Base-by-base conservation (phyloP, 2,329 filamentous ascomycete genomes). In the Diaporthe vaccinii region DNA sequence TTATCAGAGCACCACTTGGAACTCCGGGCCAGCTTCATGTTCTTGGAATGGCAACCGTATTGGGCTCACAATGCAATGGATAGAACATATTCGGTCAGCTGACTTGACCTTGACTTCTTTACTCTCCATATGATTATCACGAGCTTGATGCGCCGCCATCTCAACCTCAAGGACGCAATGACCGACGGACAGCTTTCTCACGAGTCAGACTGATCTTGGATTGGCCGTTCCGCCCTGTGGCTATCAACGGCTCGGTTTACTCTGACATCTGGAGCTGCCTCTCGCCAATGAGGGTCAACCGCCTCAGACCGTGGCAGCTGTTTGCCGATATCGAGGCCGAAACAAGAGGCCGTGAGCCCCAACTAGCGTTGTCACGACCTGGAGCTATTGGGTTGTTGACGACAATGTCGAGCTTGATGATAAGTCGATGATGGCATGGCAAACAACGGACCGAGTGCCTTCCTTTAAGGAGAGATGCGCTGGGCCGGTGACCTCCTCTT, bases 361-460 rank as follows among this genome's bases (percentile, higher is more conserved):
- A 69, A 28, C 15, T 69, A 55, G 65, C n/a, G 46, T 9, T 55
- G 15, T n/a, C 22, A 31, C 3, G 34, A 20, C 22, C 34, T 28
- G 34, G 34, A 69, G 65, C 65, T 55, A 55, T 69, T 15, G 46
- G n/a, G 17, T 12, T 36, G 31, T 20, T 68, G 46, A 39, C 49
- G 49, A 69, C 49, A 41, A 41, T 55, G 2, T 69, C 6, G 65
- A 31, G 34, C 49, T 69, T 8, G 4, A 55, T 69, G 65, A 53
- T 31, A 41, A 55, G 22, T 69, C 34, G 65, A 69, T 53, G 31
- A 39, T 39, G 31, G 22, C 46, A 53, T 25, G 46, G 22, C 17
- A 25, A 39, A n/a, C 46, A 20, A 10, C 10, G 46, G 28, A 14
- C 7, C 10, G 15, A 20, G 1, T 7, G 14, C 14, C 34, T n/a